A percentile compares a stretch with the other conserved stretches of the same genome.
Evolutionary conservation across 1,284 basidiomycete species (phyloP).

Genomic region (Takashimella tepidaria): DNA sequence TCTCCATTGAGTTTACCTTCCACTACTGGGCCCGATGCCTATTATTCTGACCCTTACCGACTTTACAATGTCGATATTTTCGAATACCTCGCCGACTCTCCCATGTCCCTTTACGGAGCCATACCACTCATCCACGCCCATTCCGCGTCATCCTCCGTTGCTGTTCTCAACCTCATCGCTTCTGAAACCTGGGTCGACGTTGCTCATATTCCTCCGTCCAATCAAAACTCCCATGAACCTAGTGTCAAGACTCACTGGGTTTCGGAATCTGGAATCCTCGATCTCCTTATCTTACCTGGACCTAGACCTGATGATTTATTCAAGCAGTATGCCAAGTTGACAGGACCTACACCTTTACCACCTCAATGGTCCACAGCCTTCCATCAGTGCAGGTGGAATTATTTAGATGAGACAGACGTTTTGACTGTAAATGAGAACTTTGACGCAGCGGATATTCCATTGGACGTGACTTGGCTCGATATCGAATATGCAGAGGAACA

Average conservation of each 20-base stretch:
- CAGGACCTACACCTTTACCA: conserved; percentile 80
- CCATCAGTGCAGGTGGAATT: conserved; percentile 99
- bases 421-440: conserved; percentile 80
- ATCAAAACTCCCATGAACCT: conserved; percentile 39
- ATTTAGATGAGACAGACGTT: conserved; percentile 84
- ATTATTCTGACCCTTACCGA: conserved; percentile 86
- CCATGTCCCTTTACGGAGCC: conserved; percentile 87
- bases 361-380: conserved; percentile 89
- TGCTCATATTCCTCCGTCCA: conserved; percentile 51
- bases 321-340: conserved; percentile 75
- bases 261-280: conserved; percentile 92
- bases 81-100: conserved; percentile 86
- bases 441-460: conserved; percentile 88
- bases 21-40: conserved; percentile 55
- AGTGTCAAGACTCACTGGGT: conserved; percentile 86
- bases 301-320: conserved; percentile 77
- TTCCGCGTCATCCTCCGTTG: conserved; percentile 71
- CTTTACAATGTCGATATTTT: conserved; percentile 97
- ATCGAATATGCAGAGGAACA: conserved; percentile 94
- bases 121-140: conserved; percentile 94
- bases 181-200: conserved; percentile 97
- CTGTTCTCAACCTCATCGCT: conserved; percentile 81
- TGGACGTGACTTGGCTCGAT: conserved; percentile 98
- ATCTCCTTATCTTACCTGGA: conserved; percentile 88
- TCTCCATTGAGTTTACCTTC: conserved; percentile 82